phyloP scores from a whole-genome alignment of 164 flowering plant species.

The Tetracentron sinense region DNA sequence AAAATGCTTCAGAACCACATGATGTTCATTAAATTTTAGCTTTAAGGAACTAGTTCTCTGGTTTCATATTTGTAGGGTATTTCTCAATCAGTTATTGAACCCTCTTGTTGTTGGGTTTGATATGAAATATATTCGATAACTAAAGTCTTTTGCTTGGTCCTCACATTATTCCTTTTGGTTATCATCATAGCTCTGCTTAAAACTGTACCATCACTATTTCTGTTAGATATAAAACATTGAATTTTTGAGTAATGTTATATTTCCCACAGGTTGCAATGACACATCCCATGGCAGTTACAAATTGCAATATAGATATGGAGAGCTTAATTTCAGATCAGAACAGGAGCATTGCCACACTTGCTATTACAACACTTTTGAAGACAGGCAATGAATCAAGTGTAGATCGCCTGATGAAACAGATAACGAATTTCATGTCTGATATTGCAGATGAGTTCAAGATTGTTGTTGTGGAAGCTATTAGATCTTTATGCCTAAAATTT shows the following conservation, averaged over 20 bases:
- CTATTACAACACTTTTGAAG: conserved; percentile 80
- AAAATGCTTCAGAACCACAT: no score
- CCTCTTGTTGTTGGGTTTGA: background rate
- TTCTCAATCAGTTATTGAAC: background rate
- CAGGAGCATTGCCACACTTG: conserved; percentile 80
- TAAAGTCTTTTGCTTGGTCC: no score
- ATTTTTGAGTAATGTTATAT: background rate
- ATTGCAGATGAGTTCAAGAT: conserved; percentile 99
- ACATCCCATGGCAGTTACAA: conserved; percentile 86
- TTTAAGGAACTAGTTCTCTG: background rate
- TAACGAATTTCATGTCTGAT: conserved; percentile 98
- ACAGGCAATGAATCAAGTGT: conserved; percentile 98
- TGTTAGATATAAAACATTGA: no score
- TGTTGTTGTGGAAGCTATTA: conserved; percentile 97
- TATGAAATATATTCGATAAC: no score
- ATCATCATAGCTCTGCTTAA: no score
- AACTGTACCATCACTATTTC: no score
- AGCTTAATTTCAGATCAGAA: conserved; percentile 83
- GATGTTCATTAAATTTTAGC: background rate
- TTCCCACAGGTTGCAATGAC: conserved; percentile 72
- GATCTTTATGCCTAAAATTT: conserved; percentile 90
- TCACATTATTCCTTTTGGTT: no score
- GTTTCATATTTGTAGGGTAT: background rate
- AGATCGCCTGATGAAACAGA: conserved; percentile 97
- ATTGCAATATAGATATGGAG: conserved; percentile 90